A percentile compares a stretch with the other conserved stretches of the same genome.
Conservation (phyloP, 352 stramenopile genomes). For the Phytophthora tubulina region DNA sequence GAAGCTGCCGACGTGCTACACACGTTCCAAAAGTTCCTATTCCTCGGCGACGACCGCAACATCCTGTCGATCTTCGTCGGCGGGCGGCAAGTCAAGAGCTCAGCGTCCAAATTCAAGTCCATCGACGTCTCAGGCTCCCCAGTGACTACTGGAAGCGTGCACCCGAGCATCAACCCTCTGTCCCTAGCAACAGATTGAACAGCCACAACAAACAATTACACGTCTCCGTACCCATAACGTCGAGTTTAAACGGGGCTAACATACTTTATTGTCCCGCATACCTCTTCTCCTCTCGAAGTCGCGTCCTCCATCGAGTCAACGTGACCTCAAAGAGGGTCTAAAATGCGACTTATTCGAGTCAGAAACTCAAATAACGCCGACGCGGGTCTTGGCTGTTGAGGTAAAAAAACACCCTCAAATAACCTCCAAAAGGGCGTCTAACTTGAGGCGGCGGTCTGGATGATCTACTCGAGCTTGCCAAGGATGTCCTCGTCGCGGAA, state of each 20-base stretch:
- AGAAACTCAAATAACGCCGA: constrained; percentile 17
- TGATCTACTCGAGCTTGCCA: constrained; percentile 93
- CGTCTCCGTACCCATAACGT: neutral
- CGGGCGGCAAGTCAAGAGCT: constrained; percentile 67
- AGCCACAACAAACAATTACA: neutral
- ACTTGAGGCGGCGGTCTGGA: neutral
- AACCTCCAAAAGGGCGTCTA: constrained; percentile 12
- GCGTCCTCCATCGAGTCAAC: neutral
- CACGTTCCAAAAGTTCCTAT: constrained; percentile 86
- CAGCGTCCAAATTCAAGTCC: constrained; percentile 10
- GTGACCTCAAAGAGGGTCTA: constrained; percentile 1
- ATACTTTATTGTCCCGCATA: constrained; percentile 54
- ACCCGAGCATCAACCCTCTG: constrained; percentile 31
- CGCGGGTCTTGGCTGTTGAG: constrained; percentile 1
- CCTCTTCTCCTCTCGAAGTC: neutral
- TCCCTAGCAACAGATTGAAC: constrained; percentile 25
- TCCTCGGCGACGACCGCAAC: constrained; percentile 36
- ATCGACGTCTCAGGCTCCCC: constrained; percentile 16
- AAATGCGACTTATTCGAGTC: neutral
- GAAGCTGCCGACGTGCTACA: constrained; percentile 66
- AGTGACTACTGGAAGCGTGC: constrained; percentile 35
- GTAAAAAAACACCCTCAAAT: neutral
- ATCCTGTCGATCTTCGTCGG: constrained; percentile 85
- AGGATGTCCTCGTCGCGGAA: constrained; percentile 98
- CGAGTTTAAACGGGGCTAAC: constrained; percentile 36